Conservation (phyloP, 257 asterid genomes). For the Nicotiana otophora region DNA sequence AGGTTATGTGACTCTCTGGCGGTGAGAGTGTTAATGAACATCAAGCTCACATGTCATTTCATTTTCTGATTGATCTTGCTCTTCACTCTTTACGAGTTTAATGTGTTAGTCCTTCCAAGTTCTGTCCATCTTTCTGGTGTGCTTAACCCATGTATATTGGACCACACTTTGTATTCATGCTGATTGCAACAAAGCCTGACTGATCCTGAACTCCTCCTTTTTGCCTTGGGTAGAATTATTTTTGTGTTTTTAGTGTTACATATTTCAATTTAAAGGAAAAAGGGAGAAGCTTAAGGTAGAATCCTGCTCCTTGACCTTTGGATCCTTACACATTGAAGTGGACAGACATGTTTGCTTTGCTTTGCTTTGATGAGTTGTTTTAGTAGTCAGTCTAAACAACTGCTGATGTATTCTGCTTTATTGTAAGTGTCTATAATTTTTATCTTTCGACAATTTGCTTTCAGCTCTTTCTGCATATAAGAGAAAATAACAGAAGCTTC, state of each 20-base stretch:
- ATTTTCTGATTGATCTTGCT: background rate
- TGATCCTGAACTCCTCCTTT: background rate
- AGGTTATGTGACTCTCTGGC: background rate
- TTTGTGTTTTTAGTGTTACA: background rate
- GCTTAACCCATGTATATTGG: background rate
- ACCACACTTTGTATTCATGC: background rate
- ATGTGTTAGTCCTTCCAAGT: background rate
- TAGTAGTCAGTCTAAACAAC: background rate
- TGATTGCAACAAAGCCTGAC: background rate
- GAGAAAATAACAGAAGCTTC: background rate
- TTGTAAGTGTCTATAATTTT: background rate
- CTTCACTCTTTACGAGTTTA: background rate
- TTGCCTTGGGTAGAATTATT: background rate
- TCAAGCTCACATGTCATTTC: background rate
- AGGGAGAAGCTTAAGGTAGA: background rate
- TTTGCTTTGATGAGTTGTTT: background rate
- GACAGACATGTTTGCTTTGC: background rate
- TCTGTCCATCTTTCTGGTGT: background rate
- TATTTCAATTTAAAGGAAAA: background rate
- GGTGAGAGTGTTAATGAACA: background rate
- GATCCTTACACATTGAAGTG: background rate
- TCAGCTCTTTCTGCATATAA: background rate
- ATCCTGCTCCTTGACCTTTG: background rate
- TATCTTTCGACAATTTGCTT: constrained; percentile 1
- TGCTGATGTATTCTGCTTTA: background rate